phyloP scores from a whole-genome alignment of 139 green algal genomes.

The Desmodesmus armatus region DNA sequence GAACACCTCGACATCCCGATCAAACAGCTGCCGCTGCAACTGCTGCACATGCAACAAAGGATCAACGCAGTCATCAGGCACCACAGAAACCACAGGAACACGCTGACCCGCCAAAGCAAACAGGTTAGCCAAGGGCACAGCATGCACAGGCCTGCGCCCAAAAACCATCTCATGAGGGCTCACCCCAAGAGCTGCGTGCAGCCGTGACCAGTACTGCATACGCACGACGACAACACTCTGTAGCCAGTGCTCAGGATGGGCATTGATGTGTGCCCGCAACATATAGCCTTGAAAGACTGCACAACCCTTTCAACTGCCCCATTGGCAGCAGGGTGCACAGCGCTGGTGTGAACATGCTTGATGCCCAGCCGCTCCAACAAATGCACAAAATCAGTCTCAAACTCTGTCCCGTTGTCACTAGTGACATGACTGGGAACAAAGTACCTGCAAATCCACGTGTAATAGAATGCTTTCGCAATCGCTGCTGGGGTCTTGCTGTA shows the following conservation, averaged over 20 bases:
- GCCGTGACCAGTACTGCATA: neutral
- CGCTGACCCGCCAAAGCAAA: no score
- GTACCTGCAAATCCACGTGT: constrained; percentile 23
- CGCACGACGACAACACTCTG: constrained; percentile 7
- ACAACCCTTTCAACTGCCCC: neutral
- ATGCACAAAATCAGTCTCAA: neutral
- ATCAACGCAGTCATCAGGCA: no score
- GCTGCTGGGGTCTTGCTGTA: neutral
- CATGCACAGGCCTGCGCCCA: neutral
- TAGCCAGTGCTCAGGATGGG: constrained; percentile 1
- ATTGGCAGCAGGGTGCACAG: constrained; percentile 9
- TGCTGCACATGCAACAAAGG: neutral
- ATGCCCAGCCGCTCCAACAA: neutral
- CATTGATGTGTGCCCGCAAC: neutral
- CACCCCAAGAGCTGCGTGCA: neutral
- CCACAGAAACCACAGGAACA: neutral
- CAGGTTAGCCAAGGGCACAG: neutral
- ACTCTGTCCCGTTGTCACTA: constrained; percentile 13
- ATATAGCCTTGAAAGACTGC: neutral
- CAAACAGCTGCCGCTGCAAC: neutral
- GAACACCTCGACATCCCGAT: neutral
- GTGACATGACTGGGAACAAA: constrained; percentile 15
- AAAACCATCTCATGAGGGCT: constrained; percentile 8
- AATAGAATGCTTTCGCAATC: neutral
- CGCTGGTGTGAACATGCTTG: neutral